Base-by-base conservation (phyloP, 2,329 filamentous ascomycete genomes). In the Pezicula neosporulosa region DNA sequence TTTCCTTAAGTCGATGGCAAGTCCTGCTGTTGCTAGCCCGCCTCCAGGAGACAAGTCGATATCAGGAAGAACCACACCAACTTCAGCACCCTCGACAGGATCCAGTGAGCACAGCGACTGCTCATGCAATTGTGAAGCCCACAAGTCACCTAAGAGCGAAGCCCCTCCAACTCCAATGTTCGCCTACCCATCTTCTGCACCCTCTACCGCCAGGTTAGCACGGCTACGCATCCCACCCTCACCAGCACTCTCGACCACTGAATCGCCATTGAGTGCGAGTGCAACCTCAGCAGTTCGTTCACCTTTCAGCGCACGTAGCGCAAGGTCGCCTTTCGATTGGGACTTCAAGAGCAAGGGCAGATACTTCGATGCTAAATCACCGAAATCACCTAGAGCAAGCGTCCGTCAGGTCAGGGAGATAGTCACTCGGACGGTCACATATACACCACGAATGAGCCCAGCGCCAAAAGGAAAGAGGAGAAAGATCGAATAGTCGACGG, bases 381-480 rank as follows among this genome's bases (percentile, higher is more conserved):
- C 79, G n/a, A 81, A 81, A 66, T 66, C 77, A 15, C 74, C 81
- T 38, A 80, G 78, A 58, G 83, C 84, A 30, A 85, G 77, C 61
- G 76, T 85, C 51, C 81, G 85, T 54, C 80, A 87, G 65, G 90
- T 97, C 52, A 79, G 90, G 49, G 91, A 97, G 69, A 90, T 97
- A 4, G 89, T 97, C 48, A 97, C 92, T n/a, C 82, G 91, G 60
- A 97, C 91, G 15, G 89, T 96, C 53, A 96, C 90, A 38, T 96
- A 95, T 71, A 96, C 89, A 67, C 87, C 84, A 55, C 78, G 86
- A 58, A 89, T 97, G 74, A 89, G 91, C 59, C 89, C 92, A 21
- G 90, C 92, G 36, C 93, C 91, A 7, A 92, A 92, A 70, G 92
- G 92, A 58, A 97, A 97, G 80, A 84, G 91, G 73, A 86, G 92